Conservation (phyloP, 2,329 filamentous ascomycete species). For the Colletotrichum godetiae region DNA sequence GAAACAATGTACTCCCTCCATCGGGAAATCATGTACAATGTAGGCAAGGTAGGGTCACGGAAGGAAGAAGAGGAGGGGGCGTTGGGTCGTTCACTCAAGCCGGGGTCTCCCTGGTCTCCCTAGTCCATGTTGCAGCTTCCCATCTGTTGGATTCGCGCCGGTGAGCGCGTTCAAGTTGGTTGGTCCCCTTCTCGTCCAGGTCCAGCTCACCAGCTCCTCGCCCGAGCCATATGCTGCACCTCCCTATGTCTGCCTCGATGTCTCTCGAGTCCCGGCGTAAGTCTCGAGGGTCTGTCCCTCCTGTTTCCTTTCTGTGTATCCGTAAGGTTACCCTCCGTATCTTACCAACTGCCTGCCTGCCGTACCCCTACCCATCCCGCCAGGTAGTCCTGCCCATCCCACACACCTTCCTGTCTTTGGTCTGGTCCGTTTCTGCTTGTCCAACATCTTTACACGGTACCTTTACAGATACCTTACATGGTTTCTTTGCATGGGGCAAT, state of each 20-base stretch:
- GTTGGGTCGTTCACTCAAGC: not conserved
- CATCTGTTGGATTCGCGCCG: slow-evolving; percentile 27
- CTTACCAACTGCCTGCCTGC: not conserved
- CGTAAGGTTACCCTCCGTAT: not conserved
- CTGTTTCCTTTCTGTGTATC: not conserved
- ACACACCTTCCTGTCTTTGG: slow-evolving; percentile 6
- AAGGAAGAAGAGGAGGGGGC: slow-evolving; percentile 16
- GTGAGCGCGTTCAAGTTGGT: slow-evolving; percentile 18
- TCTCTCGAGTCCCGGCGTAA: no score
- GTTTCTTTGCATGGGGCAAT: not conserved
- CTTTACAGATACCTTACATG: not conserved
- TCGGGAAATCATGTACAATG: not conserved
- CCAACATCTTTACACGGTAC: not conserved
- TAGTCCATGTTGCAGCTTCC: slow-evolving; percentile 19
- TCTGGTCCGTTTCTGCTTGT: slow-evolving; percentile 1
- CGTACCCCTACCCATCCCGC: slow-evolving; percentile 6
- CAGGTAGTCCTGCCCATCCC: not conserved
- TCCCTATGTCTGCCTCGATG: not conserved
- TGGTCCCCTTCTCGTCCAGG: slow-evolving; percentile 3
- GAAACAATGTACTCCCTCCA: not conserved
- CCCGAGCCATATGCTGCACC: not conserved
- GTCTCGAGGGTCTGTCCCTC: no score
- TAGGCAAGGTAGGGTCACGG: slow-evolving; percentile 10
- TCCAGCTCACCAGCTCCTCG: not conserved
- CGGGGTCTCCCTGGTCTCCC: not conserved